Evolutionary conservation across 108 stramenopile species (phyloP).

Genomic region (Nitzschia putrida): DNA sequence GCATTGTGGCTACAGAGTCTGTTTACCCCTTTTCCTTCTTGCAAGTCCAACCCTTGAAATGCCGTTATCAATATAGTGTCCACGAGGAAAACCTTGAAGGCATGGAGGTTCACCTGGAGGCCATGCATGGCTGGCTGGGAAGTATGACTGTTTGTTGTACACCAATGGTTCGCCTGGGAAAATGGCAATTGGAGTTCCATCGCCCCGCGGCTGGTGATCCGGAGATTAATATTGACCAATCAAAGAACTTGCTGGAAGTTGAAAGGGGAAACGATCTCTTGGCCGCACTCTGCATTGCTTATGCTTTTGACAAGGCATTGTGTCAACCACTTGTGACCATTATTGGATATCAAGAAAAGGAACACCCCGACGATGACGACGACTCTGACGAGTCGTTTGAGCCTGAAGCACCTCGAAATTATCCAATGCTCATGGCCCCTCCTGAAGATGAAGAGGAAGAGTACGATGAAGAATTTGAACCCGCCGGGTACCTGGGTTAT

Average conservation of each 20-base stretch:
- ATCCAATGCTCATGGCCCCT: constrained; percentile 9
- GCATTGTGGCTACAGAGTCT: constrained; percentile 17
- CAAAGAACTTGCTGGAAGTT: constrained; percentile 43
- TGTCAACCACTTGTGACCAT: constrained; percentile 48
- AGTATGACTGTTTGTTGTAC: constrained; percentile 57
- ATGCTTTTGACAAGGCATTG: constrained; percentile 46
- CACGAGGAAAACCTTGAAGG: constrained; percentile 35
- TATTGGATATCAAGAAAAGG: constrained; percentile 45
- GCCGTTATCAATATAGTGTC: constrained; percentile 35
- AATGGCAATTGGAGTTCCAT: constrained; percentile 43
- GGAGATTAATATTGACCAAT: constrained; percentile 45
- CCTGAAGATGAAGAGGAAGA: not conserved
- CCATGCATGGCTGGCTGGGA: constrained; percentile 51
- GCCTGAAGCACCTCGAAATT: not conserved
- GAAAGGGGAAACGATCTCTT: constrained; percentile 47
- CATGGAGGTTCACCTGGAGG: constrained; percentile 27
- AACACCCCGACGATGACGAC: constrained; percentile 43
- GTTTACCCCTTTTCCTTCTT: constrained; percentile 49
- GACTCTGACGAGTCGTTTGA: constrained; percentile 17
- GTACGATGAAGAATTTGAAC: constrained; percentile 6
- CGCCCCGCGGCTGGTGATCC: constrained; percentile 35
- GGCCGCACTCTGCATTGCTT: constrained; percentile 50
- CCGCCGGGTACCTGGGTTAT: constrained; percentile 17
- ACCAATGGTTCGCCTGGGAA: constrained; percentile 43
- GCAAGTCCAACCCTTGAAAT: constrained; percentile 32